Base-by-base conservation (phyloP, 495 filamentous ascomycete species). In the Pyronema domesticum region DNA sequence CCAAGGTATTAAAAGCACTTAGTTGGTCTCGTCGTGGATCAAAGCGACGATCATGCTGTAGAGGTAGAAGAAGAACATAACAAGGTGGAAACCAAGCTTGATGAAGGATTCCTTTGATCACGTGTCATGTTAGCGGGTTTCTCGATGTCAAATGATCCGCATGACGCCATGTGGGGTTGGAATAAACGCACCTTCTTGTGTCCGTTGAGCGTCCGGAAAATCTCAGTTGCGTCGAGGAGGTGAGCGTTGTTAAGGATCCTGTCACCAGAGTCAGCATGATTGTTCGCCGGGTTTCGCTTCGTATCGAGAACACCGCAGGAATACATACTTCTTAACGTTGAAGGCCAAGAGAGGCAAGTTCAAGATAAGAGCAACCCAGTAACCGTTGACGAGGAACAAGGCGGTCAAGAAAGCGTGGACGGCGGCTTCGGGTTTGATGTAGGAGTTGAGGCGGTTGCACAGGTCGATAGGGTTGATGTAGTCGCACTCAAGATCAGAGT, bases 41-140 rank as follows among this genome's bases (percentile, higher is more conserved):
- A 96, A 74, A 56, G 89, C 89, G 51, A 95, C 91, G 56, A 99
- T 99, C 93, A 99, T 99, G 73, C 79, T 89, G 80, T 96, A 99
- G 23, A 99, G 80, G 73, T 99, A 99, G 80, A 95, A 99, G 78
- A 99, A 99, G 78, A 99, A 99, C 84, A 99, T 93, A 72, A 96
- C 68, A 39, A 99, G 80, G 69, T 96, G 91, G 79, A 99, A 96
- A 55, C 89, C 93, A 37, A 99, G 85, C 71, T 99, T 99, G 73
- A 93, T 82, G 71, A 99, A 96, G 6, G 89, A 95, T 80, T 99
- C 93, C 89, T 95, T 61, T 49, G 5, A 15, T 47, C 45, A 47
- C 47, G 30, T 50, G 30, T 34, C 11, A 36, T 36, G 19, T 53
- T 53, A 53, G 50, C 50, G 13, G 19, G 11, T 43, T 8, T n/a